A percentile compares a stretch with the other conserved stretches of the same genome.
Conservation (phyloP, 2,329 filamentous ascomycete species). For the Aspergillus fructus region DNA sequence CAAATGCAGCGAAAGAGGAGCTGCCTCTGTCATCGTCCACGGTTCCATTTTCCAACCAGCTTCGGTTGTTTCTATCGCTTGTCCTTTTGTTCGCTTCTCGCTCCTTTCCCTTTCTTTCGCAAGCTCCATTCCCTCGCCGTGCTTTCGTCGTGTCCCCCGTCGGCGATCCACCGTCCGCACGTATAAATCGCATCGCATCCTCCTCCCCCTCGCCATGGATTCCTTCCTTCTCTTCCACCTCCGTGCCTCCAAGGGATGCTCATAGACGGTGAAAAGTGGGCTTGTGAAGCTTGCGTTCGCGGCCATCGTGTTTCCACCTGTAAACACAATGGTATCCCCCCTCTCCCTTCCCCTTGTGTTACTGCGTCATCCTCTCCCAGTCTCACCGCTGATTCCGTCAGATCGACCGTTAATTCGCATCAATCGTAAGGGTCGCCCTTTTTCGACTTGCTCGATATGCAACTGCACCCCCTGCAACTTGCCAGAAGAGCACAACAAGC, state of each 20-base stretch:
- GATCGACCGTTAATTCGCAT: conserved; percentile 90
- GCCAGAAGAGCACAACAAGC: conserved; percentile 80
- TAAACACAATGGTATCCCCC: conserved; percentile 73
- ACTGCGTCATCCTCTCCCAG: not conserved
- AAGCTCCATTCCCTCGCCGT: not conserved
- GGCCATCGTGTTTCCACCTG: conserved; percentile 97
- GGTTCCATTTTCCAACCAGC: not conserved
- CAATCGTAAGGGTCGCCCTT: conserved; percentile 93
- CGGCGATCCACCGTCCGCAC: conserved; percentile 14
- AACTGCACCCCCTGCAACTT: conserved; percentile 82
- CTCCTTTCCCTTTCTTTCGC: not conserved
- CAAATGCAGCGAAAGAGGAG: not conserved
- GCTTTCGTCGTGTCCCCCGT: not conserved
- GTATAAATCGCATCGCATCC: conserved; percentile 20
- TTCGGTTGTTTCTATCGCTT: not conserved
- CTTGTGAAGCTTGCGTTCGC: conserved; percentile 93
- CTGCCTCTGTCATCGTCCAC: not conserved
- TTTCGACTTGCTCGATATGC: conserved; percentile 94
- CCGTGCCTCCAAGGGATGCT: conserved; percentile 56
- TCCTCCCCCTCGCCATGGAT: conserved; percentile 11
- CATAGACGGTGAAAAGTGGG: conserved; percentile 93
- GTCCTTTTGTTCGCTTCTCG: not conserved
- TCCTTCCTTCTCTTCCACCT: conserved; percentile 1
- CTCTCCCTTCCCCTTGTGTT: not conserved
- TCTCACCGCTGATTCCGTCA: conserved; percentile 36